Evolutionary conservation across 1,139 yeast genomes (phyloP), one percentile per base, ranked within the genome.

Genomic region (Saccharomyces hybrid): DNA sequence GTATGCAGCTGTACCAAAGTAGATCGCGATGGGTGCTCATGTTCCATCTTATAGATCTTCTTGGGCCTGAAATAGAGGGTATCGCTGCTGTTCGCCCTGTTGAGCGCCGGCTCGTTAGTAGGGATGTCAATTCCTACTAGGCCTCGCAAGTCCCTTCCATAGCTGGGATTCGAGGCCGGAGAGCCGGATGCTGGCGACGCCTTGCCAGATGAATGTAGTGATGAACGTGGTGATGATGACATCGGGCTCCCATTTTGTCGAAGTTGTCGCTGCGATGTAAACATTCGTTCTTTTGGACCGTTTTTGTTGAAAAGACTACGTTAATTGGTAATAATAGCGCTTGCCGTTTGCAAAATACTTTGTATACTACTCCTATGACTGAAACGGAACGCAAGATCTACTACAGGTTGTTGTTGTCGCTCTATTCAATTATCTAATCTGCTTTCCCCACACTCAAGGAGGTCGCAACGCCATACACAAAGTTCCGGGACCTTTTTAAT

Each of bases 1-100:
- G 13, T 16, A n/a, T 38, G 42, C 11, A 38, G 42, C 57, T 83
- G 71, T 2, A 78, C 69, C 50, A 78, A 63, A 31, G 63, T 58
- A 32, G 54, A 51, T 49, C 59, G 52, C 14, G 64, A 57, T 20
- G 61, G 54, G 1, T 59, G 52, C 9, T 56, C 62, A 27, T 60
- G 58, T 13, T 54, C 60, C 54, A 57, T 30, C 20, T 54, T 49
- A 32, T 61, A 60, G 3, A 60, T 57, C 34, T 55, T 56, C 32
- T 55, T 57, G 4, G 66, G 66, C 50, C 60, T 57, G 32, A 62
- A 63, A 41, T 59, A 62, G 27, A 63, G 51, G 16, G 61, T 58
- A 42, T 61, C 42, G 20, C 42, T 38, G 42, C 42, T 38, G 13
- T 38, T 38, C 3, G 25, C 27, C 32, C 23, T 49, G 32, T 32